Evolutionary conservation across 495 filamentous ascomycete species (phyloP).

Genomic region (Lasiosphaeris hirsuta): DNA sequence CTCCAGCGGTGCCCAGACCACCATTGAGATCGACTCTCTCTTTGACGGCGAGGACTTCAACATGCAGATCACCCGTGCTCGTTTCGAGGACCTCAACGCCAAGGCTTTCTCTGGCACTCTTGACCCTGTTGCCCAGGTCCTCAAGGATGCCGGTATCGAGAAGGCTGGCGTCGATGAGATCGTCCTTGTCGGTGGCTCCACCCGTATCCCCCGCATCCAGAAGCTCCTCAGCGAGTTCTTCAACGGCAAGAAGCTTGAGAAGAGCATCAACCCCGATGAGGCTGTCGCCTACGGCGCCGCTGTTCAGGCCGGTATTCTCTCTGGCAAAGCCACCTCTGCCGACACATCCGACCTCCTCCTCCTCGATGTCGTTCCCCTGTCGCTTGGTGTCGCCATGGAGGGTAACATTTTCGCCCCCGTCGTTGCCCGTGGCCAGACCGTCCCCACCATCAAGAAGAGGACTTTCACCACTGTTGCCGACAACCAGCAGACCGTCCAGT

Average conservation of each 20-base stretch:
- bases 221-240: conserved; percentile 98
- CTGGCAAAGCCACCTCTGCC: conserved; percentile 92
- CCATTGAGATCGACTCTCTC: conserved; percentile 98
- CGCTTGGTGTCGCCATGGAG: conserved; percentile 99
- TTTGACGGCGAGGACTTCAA: conserved; percentile 98
- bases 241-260: conserved; percentile 99
- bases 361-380: conserved; percentile 94
- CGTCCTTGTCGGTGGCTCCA: conserved; percentile 96
- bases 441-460: conserved; percentile 89
- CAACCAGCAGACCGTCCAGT: conserved; percentile 95
- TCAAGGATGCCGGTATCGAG: conserved; percentile 92
- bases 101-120: conserved; percentile 94
- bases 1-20: conserved; percentile 93
- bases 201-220: conserved; percentile 98
- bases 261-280: conserved; percentile 99
- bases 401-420: conserved; percentile 99
- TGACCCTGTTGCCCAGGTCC: conserved; percentile 96
- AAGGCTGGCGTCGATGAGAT: conserved; percentile 97
- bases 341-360: conserved; percentile 94
- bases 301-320: conserved; percentile 97
- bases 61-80: conserved; percentile 97
- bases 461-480: conserved; percentile 98
- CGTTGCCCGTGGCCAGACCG: conserved; percentile 85
- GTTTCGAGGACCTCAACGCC: conserved; percentile 98
- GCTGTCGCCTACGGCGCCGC: conserved; percentile 98